Evolutionary conservation across 2,329 filamentous ascomycete genomes (phyloP).

Genomic region (Intubia oerlemansii): DNA sequence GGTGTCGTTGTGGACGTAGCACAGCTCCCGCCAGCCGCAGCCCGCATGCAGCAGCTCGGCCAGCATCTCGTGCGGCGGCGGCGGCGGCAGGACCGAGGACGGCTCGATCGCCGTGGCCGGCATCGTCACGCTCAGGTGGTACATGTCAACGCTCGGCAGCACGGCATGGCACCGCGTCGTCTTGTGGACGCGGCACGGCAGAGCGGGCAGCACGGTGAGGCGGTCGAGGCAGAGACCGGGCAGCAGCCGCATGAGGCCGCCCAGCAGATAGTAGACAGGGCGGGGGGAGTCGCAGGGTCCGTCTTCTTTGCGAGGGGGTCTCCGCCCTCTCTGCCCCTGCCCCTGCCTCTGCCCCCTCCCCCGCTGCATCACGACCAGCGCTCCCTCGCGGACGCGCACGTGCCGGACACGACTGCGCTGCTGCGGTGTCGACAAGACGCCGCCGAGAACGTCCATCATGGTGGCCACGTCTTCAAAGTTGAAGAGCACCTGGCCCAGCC

Average conservation of each 20-base stretch:
- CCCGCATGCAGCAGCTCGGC: conserved; percentile 7
- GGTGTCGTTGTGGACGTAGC: conserved; percentile 8
- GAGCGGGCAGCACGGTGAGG: conserved; percentile 7
- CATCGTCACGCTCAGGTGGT: conserved; percentile 4
- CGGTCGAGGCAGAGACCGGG: conserved; percentile 8
- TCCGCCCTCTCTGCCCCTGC: too few species aligned
- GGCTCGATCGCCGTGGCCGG: not conserved
- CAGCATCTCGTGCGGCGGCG: conserved; percentile 6
- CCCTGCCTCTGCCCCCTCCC: too few species aligned
- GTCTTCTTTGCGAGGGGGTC: too few species aligned
- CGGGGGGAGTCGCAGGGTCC: not conserved
- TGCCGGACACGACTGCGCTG: conserved; percentile 6
- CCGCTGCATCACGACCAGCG: conserved; percentile 2
- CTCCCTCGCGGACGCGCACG: conserved; percentile 8
- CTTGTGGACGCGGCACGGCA: conserved; percentile 6
- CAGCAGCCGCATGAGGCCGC: conserved; percentile 8
- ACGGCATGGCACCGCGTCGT: conserved; percentile 4
- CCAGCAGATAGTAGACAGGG: conserved; percentile 7
- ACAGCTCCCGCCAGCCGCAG: conserved; percentile 8
- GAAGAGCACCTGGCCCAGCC: conserved; percentile 9
- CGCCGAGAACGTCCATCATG: conserved; percentile 8
- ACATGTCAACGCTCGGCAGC: conserved; percentile 5
- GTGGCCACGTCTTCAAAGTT: conserved; percentile 8
- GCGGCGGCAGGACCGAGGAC: conserved; percentile 1
- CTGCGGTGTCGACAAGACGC: conserved; percentile 3